Evolutionary conservation across 257 asterid genomes (phyloP).

Genomic region (Eustoma russellianum): DNA sequence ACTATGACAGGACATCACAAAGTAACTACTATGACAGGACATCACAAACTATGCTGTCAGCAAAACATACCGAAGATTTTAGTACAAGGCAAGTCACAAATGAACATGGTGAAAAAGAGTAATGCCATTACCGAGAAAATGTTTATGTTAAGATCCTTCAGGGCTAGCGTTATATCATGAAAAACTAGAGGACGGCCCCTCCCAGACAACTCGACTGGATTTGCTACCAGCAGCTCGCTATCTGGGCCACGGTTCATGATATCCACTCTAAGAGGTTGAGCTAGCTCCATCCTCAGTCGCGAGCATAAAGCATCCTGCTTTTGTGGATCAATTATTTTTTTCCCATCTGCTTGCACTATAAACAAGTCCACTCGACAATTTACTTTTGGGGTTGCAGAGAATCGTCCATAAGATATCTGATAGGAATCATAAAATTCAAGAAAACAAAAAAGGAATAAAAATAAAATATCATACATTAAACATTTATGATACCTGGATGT

Average conservation of each 20-base stretch:
- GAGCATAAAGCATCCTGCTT: constrained; percentile 40
- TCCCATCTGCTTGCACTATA: constrained; percentile 54
- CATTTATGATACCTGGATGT: constrained; percentile 49
- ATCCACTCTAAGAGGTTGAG: constrained; percentile 48
- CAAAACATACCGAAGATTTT: background rate
- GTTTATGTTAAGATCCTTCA: constrained; percentile 36
- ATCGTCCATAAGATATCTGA: constrained; percentile 58
- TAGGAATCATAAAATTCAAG: background rate
- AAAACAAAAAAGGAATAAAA: background rate
- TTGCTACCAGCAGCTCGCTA: constrained; percentile 61
- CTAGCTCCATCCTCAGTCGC: constrained; percentile 45
- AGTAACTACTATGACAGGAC: too few species aligned
- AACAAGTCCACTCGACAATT: constrained; percentile 56
- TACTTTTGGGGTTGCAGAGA: constrained; percentile 31
- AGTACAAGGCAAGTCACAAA: background rate
- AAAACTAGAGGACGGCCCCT: constrained; percentile 77
- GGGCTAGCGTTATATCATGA: constrained; percentile 65
- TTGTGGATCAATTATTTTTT: constrained; percentile 36
- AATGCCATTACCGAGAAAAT: constrained; percentile 46
- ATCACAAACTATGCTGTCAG: too few species aligned
- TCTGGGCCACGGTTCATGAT: constrained; percentile 61
- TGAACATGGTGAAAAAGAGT: too few species aligned
- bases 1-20: too few species aligned
- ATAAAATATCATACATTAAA: too few species aligned
- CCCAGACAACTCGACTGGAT: constrained; percentile 75